Evolutionary conservation across 495 filamentous ascomycete species (phyloP).

Genomic region (Aspergillus bertholletiae): DNA sequence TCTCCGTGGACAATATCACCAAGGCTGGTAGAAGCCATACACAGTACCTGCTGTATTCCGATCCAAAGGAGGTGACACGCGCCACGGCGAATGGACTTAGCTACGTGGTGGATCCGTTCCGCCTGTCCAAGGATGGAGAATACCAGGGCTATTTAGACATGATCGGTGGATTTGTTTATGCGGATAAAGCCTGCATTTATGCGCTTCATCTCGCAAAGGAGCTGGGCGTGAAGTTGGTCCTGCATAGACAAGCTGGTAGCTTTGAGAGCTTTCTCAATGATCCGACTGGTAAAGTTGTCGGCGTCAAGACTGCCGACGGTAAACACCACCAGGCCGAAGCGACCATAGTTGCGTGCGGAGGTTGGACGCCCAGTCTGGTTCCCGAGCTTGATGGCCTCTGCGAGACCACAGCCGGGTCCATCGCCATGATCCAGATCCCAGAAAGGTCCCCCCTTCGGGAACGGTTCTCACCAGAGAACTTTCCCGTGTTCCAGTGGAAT

Average conservation of each 20-base stretch:
- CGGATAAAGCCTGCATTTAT: slow-evolving; percentile 41
- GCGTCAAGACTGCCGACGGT: slow-evolving; percentile 32
- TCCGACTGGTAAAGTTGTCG: slow-evolving; percentile 7
- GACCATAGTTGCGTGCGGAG: slow-evolving; percentile 69
- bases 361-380: slow-evolving; percentile 69
- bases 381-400: slow-evolving; percentile 31
- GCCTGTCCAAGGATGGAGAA: slow-evolving; percentile 5
- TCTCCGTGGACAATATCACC: slow-evolving; percentile 29
- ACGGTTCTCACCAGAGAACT: slow-evolving; percentile 15
- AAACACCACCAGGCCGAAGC: slow-evolving; percentile 51
- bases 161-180: slow-evolving; percentile 34
- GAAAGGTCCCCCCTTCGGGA: slow-evolving; percentile 19
- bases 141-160: slow-evolving; percentile 31
- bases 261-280: slow-evolving; percentile 22
- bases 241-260: slow-evolving; percentile 18
- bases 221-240: slow-evolving; percentile 32
- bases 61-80: slow-evolving; percentile 23
- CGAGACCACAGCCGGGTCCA: slow-evolving; percentile 43
- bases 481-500: slow-evolving; percentile 31
- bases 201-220: slow-evolving; percentile 32
- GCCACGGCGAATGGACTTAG: slow-evolving; percentile 26
- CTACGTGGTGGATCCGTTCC: slow-evolving; percentile 29
- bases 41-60: slow-evolving; percentile 23
- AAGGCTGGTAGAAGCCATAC: slow-evolving; percentile 25
- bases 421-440: slow-evolving; percentile 24